Evolutionary conservation across 1,139 yeast species (phyloP).

Genomic region (Kurtzmaniella quercitrusa): DNA sequence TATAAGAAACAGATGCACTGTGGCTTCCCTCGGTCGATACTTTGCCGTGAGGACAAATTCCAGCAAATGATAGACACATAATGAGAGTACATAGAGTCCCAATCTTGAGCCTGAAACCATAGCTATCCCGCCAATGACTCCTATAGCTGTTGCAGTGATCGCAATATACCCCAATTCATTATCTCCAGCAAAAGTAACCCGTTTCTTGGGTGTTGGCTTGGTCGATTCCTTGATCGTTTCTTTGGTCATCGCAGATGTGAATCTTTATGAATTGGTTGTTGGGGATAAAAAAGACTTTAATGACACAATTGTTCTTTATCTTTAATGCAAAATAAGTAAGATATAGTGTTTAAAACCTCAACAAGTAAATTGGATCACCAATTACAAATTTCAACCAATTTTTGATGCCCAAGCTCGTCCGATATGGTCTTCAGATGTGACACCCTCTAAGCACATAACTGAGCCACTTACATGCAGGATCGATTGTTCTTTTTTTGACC

Average conservation of each 20-base stretch:
- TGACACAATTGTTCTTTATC: too few species aligned
- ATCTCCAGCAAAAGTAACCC: background rate
- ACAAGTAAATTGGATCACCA: too few species aligned
- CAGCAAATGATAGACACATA: constrained; percentile 22
- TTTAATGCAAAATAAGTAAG: too few species aligned
- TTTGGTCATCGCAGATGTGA: background rate
- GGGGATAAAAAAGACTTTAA: too few species aligned
- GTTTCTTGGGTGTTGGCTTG: background rate
- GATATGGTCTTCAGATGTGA: background rate
- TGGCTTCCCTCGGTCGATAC: constrained; percentile 25
- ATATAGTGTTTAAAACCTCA: too few species aligned
- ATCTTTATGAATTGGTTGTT: too few species aligned
- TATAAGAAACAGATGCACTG: constrained; percentile 31
- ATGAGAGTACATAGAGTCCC: constrained; percentile 16
- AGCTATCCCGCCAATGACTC: constrained; percentile 15
- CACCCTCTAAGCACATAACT: background rate
- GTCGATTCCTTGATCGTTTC: background rate
- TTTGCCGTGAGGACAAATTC: constrained; percentile 27
- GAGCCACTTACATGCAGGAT: background rate
- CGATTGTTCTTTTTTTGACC: background rate
- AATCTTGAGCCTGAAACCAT: background rate
- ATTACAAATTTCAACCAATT: background rate
- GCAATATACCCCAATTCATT: constrained; percentile 15
- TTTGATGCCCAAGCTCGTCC: background rate
- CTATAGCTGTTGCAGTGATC: constrained; percentile 19